Conservation (phyloP, 441 rosid genomes). For the Gossypium schwendimanii region DNA sequence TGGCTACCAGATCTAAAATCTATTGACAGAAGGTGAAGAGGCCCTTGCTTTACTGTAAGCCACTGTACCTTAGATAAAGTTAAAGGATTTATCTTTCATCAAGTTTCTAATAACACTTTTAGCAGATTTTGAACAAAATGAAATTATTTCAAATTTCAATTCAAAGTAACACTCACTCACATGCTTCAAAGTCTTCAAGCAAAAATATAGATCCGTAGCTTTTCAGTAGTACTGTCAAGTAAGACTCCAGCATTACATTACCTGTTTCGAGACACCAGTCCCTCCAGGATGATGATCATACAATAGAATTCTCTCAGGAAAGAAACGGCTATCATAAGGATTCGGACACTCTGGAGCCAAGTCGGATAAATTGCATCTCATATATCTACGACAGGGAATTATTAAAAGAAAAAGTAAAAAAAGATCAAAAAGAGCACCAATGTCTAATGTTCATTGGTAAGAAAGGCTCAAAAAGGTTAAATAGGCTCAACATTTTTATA, state of each 20-base stretch:
- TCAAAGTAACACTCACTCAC: neutral
- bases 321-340: conserved; percentile 51
- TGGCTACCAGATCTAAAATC: neutral
- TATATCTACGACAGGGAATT: conserved; percentile 38
- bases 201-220: neutral
- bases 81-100: neutral
- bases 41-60: neutral
- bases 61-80: neutral
- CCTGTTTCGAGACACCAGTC: conserved; percentile 82
- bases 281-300: conserved; percentile 94
- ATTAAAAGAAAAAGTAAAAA: conserved; percentile 8
- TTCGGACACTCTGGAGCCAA: conserved; percentile 92
- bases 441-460: neutral
- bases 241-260: conserved; percentile 11
- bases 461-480: conserved; percentile 2
- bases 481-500: neutral
- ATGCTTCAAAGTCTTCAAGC: neutral
- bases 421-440: neutral
- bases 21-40: neutral
- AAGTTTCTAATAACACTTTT: neutral
- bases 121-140: neutral
- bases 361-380: conserved; percentile 79
- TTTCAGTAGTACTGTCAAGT: neutral
- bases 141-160: neutral
- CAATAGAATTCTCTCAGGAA: conserved; percentile 66